phyloP scores from a whole-genome alignment of 2,329 filamentous ascomycete genomes.

The Aureobasidium sp. region DNA sequence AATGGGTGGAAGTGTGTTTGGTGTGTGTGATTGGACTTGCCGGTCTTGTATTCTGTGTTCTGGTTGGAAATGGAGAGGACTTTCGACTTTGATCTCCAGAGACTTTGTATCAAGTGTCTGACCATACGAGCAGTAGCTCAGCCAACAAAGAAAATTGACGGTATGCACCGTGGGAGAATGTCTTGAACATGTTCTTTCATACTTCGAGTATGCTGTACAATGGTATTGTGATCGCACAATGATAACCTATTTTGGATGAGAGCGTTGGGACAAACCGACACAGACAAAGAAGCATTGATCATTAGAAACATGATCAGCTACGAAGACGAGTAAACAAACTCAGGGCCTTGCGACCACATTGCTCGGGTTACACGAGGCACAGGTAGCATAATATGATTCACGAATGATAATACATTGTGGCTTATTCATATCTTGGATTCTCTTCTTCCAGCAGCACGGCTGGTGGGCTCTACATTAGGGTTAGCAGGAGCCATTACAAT shows the following conservation, averaged over 20 bases:
- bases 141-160: neutral
- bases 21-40: neutral
- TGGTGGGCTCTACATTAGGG: neutral
- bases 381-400: neutral
- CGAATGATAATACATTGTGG: neutral
- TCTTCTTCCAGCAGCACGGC: neutral
- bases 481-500: neutral
- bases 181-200: neutral
- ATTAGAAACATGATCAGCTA: no score
- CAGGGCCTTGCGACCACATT: neutral
- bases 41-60: neutral
- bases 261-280: neutral
- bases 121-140: neutral
- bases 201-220: neutral
- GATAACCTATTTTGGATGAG: neutral
- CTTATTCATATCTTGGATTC: neutral
- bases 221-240: neutral
- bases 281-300: neutral
- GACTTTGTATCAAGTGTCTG: neutral
- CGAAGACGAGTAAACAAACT: neutral
- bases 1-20: neutral
- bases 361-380: neutral
- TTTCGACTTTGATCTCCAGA: neutral
- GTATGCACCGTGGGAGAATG: neutral
- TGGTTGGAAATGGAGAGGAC: neutral